Evolutionary conservation across 2,329 filamentous ascomycete species (phyloP), one percentile per base, ranked within the genome.

Genomic region (Fusarium sp.): DNA sequence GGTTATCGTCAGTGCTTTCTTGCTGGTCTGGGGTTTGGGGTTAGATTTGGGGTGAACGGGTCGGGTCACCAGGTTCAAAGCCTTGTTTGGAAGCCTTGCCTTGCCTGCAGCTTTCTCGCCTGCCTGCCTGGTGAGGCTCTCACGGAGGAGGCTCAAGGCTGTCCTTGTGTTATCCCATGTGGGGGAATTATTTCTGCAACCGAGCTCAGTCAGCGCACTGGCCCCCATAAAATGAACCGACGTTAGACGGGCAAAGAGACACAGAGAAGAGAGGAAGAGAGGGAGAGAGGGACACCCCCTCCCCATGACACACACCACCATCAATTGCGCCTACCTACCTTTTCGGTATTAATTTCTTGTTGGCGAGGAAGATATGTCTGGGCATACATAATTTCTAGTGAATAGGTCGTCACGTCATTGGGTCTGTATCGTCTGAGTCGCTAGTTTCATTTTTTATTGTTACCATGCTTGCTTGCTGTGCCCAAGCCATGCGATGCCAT

Each of bases 221-320:
- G 44, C 50, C 68, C 68, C 59, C 61, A 29, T 61, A 27, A 30
- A 25, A 63, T 63, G 66, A 74, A 71, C 63, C 71, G 70, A 75
- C 34, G 60, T 61, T 72, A 71, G 66, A 73, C 72, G 67, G 45
- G 44, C 29, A 30, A 18, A 47, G 15, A 43, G 16, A 18, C 16
- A 34, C 8, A 16, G 15, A n/a, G n/a, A n/a, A 16, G 30, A 32
- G 30, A 12, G 6, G 9, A 8, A 5, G 8, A 34, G 32, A 38
- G 45, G 34, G 25, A 24, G 24, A 49, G 12, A 47, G 4, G 27
- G 43, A 53, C 66, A 43, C 68, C 61, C 61, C 70, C 55, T 27
- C 56, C 56, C 51, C 57, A 45, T 65, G 38, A 55, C 56, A 56
- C 66, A 60, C 59, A 69, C 68, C 62, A 69, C 64, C 63, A 63